Evolutionary conservation across 169 alveolate species (phyloP).

Genomic region (Hepatocystis sp.): DNA sequence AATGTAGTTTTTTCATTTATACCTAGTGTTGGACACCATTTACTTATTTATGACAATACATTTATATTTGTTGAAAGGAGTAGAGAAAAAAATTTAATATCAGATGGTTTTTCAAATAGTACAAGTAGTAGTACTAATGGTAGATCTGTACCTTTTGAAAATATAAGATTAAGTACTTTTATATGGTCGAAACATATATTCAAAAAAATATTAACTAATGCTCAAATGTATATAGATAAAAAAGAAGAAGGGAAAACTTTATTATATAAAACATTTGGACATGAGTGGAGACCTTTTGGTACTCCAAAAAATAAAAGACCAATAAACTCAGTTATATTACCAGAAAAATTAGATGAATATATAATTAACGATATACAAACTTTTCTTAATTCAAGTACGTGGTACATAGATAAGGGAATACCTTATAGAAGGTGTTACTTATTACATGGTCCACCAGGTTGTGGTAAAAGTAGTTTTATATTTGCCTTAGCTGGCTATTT

Average conservation of each 20-base stretch:
- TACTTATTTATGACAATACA: constrained; percentile 35
- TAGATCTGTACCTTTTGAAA: constrained; percentile 67
- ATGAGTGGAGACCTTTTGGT: constrained; percentile 86
- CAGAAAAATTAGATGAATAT: constrained; percentile 29
- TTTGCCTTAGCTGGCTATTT: constrained; percentile 88
- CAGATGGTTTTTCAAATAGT: no score
- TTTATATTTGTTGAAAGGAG: constrained; percentile 41
- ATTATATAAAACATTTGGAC: constrained; percentile 80
- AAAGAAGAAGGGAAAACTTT: constrained; percentile 83
- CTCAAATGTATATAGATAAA: constrained; percentile 45
- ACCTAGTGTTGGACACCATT: constrained; percentile 76
- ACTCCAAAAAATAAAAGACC: constrained; percentile 84
- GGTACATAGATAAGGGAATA: constrained; percentile 87
- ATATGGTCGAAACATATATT: constrained; percentile 67
- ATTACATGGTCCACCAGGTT: constrained; percentile 90
- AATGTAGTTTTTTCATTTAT: constrained; percentile 26
- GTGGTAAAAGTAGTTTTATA: constrained; percentile 89
- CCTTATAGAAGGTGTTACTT: constrained; percentile 90
- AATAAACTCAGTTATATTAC: constrained; percentile 79
- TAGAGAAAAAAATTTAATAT: constrained; percentile 49
- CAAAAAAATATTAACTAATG: constrained; percentile 56
- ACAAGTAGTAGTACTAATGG: no score
- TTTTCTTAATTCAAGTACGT: constrained; percentile 64
- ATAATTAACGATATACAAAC: constrained; percentile 53
- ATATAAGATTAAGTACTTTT: constrained; percentile 65